A percentile compares a stretch with the other conserved stretches of the same genome.
These are phyloP conservation scores for Crotalaria pallida DNA, from an alignment of 306 rosid species.

Conservation along the genomic window DNA sequence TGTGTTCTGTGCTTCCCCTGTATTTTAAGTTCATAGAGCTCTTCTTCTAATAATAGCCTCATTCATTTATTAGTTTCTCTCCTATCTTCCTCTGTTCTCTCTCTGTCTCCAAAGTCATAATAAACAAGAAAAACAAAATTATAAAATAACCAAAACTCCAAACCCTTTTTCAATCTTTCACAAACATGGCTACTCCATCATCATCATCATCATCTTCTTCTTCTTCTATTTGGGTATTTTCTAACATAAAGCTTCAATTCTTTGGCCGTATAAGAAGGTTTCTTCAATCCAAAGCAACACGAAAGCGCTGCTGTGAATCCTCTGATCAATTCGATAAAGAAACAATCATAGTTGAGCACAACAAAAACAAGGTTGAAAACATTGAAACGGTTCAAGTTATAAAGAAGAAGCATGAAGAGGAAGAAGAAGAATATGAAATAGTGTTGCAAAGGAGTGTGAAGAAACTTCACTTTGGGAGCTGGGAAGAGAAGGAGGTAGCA, in stretches of 20 bases:
- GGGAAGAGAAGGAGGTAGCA: conserved; percentile 78
- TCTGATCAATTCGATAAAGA: conserved; percentile 26
- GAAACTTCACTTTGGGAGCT: conserved; percentile 85
- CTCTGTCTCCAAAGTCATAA: conserved; percentile 27
- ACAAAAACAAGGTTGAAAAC: conserved; percentile 16
- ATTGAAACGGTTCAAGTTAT: conserved; percentile 9
- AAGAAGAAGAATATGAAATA: conserved; percentile 25
- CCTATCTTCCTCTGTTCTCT: conserved; percentile 3
- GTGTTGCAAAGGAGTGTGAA: conserved; percentile 71
- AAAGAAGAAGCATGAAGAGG: conserved; percentile 26
- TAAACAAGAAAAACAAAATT: conserved; percentile 2
- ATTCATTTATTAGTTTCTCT: conserved; percentile 17
- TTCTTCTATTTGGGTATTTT: conserved; percentile 53
- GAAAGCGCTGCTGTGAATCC: conserved; percentile 34
- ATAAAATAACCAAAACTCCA: conserved; percentile 9
- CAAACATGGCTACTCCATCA: conserved; percentile 39
- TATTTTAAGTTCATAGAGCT: conserved; percentile 19
- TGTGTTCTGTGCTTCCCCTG: conserved; percentile 44
- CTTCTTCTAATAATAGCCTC: conserved; percentile 8
- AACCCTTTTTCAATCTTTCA: too few species aligned
- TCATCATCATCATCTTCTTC: conserved; percentile 37
- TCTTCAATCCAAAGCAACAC: conserved; percentile 51
- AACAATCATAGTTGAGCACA: not conserved
- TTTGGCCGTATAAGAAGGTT: conserved; percentile 62
- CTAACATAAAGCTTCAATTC: conserved; percentile 63